phyloP scores from a whole-genome alignment of 306 rosid species.

The Argentina anserina region DNA sequence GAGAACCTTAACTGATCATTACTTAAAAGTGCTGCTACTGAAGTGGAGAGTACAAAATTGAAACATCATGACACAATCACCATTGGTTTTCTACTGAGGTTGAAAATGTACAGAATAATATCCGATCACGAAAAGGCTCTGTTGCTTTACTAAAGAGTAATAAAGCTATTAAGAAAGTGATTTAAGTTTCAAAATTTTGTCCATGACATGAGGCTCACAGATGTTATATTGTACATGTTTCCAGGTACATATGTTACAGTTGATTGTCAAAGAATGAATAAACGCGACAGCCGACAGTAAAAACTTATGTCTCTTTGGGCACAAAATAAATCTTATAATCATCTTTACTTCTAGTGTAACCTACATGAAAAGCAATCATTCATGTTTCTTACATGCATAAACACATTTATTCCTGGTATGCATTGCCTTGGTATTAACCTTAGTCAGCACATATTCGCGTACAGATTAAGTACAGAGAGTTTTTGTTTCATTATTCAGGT shows the following conservation, averaged over 20 bases:
- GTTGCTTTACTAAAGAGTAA: slow-evolving; percentile 7
- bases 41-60: background rate
- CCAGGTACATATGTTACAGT: background rate
- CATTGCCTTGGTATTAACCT: background rate
- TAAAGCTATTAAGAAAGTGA: background rate
- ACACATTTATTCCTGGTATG: background rate
- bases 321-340: background rate
- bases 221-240: background rate
- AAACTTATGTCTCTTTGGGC: background rate
- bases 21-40: background rate
- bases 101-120: background rate
- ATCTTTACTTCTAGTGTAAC: background rate
- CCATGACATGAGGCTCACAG: background rate
- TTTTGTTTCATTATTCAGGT: background rate
- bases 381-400: background rate
- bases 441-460: background rate
- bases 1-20: background rate
- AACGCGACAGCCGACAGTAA: background rate
- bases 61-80: background rate
- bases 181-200: background rate
- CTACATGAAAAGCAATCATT: background rate
- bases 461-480: background rate
- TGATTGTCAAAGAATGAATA: background rate
- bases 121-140: background rate
- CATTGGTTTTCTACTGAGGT: background rate